Evolutionary conservation across 2,329 filamentous ascomycete species (phyloP), one percentile per base, ranked within the genome.

Genomic region (Paracoccidioides lutzii): DNA sequence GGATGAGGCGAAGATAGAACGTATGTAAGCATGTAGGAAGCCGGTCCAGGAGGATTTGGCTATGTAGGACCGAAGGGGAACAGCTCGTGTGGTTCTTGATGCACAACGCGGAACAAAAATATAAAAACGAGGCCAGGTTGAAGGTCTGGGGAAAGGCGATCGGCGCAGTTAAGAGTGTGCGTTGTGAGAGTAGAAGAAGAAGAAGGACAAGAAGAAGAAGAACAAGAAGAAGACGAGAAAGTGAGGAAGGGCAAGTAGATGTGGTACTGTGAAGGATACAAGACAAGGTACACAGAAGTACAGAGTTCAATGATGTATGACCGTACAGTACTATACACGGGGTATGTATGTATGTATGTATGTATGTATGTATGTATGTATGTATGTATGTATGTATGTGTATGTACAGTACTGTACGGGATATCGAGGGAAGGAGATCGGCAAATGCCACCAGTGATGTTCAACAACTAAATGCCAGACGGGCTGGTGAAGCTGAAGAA

Each of bases 91-190:
- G 42, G 43, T 48, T 46, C 52, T 43, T 46, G 42, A 54, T 45
- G 40, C 43, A 44, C 41, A 54, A 43, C 7, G 43, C 42, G 22
- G 43, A 54, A 38, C 32, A 44, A 54, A 51, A 51, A 41, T 28
- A 51, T 41, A 30, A 51, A 54, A 48, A n/a, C 52, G 52, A 54
- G 52, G 35, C 35, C 52, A 54, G 43, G 40, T 48, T 22, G 32
- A 48, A 35, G 42, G 51, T 44, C 51, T 53, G 51, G 51, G 51
- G 51, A 53, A 48, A 51, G 52, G 52, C 22, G 52, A 54, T 54
- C 52, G 52, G 52, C 52, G 52, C 30, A 37, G 52, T 54, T 54
- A 54, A 54, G 52, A 54, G 15, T 33, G 28, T 22, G 10, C 30
- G 22, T 22, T 22, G 22, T 22, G n/a, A 5, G n/a, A 30, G 42